phyloP scores from a whole-genome alignment of 768 basidiomycete genomes.

The Tulasnella sp. region DNA sequence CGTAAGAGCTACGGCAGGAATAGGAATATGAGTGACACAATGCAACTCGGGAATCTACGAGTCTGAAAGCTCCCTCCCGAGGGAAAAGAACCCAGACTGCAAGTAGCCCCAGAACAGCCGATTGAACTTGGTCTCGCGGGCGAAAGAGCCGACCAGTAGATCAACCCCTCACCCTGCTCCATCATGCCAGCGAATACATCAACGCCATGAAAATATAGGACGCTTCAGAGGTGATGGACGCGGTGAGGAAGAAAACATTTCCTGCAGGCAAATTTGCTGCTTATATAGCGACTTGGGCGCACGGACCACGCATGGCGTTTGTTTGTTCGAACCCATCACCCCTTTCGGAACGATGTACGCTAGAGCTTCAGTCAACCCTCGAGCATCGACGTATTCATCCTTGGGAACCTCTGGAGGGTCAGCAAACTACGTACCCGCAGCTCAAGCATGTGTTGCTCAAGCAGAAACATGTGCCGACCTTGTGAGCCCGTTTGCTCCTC shows the following conservation, averaged over 20 bases:
- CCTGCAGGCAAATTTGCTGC: neutral
- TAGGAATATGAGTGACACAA: constrained; percentile 20
- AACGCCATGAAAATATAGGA: constrained; percentile 17
- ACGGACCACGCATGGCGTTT: constrained; percentile 9
- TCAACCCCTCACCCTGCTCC: constrained; percentile 17
- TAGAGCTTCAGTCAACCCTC: neutral
- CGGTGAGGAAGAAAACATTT: neutral
- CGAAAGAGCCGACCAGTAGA: neutral
- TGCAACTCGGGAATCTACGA: neutral
- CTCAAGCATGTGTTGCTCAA: neutral
- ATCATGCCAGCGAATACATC: constrained; percentile 16
- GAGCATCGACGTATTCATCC: neutral
- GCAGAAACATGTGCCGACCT: constrained; percentile 15
- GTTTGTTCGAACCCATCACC: neutral
- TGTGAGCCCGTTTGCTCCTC: neutral
- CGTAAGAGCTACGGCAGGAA: constrained; percentile 18
- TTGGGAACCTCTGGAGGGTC: constrained; percentile 4
- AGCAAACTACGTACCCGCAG: constrained; percentile 3
- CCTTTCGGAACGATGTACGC: constrained; percentile 3
- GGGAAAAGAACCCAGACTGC: neutral
- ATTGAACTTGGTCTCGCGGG: constrained; percentile 18
- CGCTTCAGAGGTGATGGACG: constrained; percentile 18
- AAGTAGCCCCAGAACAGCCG: constrained; percentile 8
- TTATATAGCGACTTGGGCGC: constrained; percentile 9
- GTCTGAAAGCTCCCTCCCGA: neutral